These are phyloP conservation scores for Sugiyamaella lignohabitans DNA, from an alignment of 805 yeast species.

Conservation along the genomic window DNA sequence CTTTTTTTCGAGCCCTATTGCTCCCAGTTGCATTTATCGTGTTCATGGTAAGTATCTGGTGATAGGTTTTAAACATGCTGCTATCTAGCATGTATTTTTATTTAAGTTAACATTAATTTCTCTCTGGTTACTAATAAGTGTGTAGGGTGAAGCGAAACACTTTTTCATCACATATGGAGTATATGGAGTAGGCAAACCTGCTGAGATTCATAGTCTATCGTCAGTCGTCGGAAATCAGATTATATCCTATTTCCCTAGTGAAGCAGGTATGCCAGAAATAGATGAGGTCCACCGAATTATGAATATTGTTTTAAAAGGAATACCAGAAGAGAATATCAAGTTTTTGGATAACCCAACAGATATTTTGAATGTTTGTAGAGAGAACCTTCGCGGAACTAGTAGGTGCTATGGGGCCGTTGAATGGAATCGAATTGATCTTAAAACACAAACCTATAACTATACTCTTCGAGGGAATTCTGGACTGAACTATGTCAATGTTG, in stretches of 20 bases:
- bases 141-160: conserved; percentile 29
- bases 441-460: conserved; percentile 28
- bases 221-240: conserved; percentile 24
- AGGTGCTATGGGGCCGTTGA: conserved; percentile 32
- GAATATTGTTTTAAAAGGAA: conserved; percentile 26
- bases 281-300: conserved; percentile 27
- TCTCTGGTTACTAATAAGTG: conserved; percentile 2
- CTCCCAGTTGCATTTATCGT: conserved; percentile 31
- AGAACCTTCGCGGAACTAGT: conserved; percentile 30
- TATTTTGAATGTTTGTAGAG: conserved; percentile 25
- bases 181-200: conserved; percentile 30
- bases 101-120: background rate
- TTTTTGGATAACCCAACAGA: conserved; percentile 22
- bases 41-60: conserved; percentile 27
- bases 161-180: conserved; percentile 29
- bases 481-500: conserved; percentile 23
- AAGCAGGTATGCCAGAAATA: conserved; percentile 15
- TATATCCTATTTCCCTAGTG: conserved; percentile 24
- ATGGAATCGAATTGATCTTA: conserved; percentile 29
- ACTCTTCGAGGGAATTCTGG: conserved; percentile 34
- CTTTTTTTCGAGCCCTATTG: conserved; percentile 28
- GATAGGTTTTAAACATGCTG: background rate
- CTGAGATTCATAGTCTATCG: conserved; percentile 21
- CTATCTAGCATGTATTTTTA: background rate
- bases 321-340: conserved; percentile 26